These are phyloP conservation scores for Chrysosporium queenslandicum DNA, from an alignment of 2,329 filamentous ascomycete species.

Conservation along the genomic window DNA sequence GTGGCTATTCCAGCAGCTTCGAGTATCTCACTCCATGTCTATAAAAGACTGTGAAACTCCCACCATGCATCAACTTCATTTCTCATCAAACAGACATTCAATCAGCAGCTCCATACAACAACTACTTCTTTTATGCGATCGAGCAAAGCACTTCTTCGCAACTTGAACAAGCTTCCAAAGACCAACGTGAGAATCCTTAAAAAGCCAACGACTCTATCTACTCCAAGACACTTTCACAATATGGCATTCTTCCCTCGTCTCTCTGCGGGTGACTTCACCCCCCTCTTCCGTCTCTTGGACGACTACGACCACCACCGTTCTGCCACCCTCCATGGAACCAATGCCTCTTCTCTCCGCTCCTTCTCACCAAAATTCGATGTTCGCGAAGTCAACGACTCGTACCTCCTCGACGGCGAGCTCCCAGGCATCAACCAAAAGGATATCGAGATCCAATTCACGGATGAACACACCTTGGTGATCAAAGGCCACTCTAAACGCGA, in stretches of 20 bases:
- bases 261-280: slow-evolving; percentile 28
- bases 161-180: slow-evolving; percentile 8
- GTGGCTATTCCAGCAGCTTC: slow-evolving; percentile 6
- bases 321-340: slow-evolving; percentile 3
- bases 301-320: slow-evolving; percentile 32
- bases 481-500: slow-evolving; percentile 33
- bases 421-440: slow-evolving; percentile 37
- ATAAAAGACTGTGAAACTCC: slow-evolving; percentile 13
- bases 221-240: slow-evolving; percentile 18
- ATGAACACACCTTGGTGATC: slow-evolving; percentile 37
- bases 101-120: slow-evolving; percentile 1
- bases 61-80: background rate
- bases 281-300: slow-evolving; percentile 37
- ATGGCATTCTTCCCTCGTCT: slow-evolving; percentile 36
- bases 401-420: slow-evolving; percentile 38
- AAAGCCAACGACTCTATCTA: background rate
- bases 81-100: slow-evolving; percentile 6
- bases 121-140: slow-evolving; percentile 7
- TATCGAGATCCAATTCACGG: slow-evolving; percentile 40
- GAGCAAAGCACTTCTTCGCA: slow-evolving; percentile 9
- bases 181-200: slow-evolving; percentile 4
- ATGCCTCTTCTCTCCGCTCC: slow-evolving; percentile 18
- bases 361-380: slow-evolving; percentile 39
- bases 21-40: slow-evolving; percentile 5
- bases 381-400: slow-evolving; percentile 32